Evolutionary conservation across 768 basidiomycete genomes (phyloP), one percentile per base, ranked within the genome.

Genomic region (Inosperma sp.): DNA sequence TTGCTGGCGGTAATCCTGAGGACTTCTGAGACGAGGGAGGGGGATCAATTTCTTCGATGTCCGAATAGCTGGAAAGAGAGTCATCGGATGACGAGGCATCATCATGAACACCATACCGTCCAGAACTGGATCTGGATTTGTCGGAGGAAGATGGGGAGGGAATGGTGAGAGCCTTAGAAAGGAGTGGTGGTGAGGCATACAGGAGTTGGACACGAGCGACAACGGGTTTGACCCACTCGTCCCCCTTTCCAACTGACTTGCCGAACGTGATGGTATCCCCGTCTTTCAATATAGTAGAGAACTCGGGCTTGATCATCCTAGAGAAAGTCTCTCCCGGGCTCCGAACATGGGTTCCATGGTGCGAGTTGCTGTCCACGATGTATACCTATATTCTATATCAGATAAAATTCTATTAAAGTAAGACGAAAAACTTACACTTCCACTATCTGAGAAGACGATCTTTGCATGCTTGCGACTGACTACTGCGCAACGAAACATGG

Each of bases 401-500:
- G 53, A 25, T 22, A 5, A 46, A 10, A 29, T 4, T 23, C 3
- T 26, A 7, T 17, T 22, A 50, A 25, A 12, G 33, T 8, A 37
- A 46, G 37, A 41, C 16, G 48, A 21, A 47, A 50, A 52, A 60
- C 76, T 56, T 76, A 88, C 87, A 71, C 79, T 76, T 39, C 86
- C 85, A 55, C 74, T 77, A 59, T 86, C 83, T 4, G 83, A 74
- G 65, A 89, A 84, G 17, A 77, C 74, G 53, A 91, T 81, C 74
- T 82, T 86, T 50, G 88, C 87, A 70, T 91, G 88, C 60, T 71
- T 79, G 21, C 88, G 78, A 64, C 85, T 88, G 56, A 91, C 84
- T 39, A 90, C 88, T 25, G 86, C 83, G 61, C 88, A 89, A 42
- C 80, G 69, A 56, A 89, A 89, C 65, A 81, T 76, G 13, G 81